These are phyloP conservation scores for Fusarium tricinctum DNA, from an alignment of 2,329 filamentous ascomycete genomes.

Conservation along the genomic window DNA sequence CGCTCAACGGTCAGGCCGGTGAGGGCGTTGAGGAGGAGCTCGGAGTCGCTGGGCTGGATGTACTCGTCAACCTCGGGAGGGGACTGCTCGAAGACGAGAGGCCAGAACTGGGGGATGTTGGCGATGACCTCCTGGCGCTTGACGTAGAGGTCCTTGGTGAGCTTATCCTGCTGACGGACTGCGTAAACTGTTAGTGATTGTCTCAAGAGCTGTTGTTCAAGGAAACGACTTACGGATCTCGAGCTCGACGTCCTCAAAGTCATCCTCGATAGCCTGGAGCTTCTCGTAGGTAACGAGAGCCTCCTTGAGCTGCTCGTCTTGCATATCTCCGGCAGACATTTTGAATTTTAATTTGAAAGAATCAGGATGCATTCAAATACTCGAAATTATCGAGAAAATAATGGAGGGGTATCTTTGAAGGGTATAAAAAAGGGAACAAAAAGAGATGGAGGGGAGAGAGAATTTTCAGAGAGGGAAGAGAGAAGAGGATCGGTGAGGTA, in stretches of 20 bases:
- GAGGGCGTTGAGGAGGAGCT: constrained; percentile 77
- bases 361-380: constrained; percentile 30
- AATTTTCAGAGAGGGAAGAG: background rate
- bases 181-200: constrained; percentile 40
- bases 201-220: background rate
- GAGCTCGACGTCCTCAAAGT: constrained; percentile 86
- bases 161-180: constrained; percentile 81
- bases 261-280: constrained; percentile 82
- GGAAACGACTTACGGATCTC: constrained; percentile 77
- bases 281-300: constrained; percentile 76
- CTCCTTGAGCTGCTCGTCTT: constrained; percentile 53
- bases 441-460: constrained; percentile 6
- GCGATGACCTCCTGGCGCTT: constrained; percentile 79
- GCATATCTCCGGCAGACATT: constrained; percentile 56
- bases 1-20: constrained; percentile 79
- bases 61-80: constrained; percentile 89
- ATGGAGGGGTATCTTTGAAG: constrained; percentile 29
- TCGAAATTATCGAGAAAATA: constrained; percentile 26
- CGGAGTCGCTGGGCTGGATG: constrained; percentile 84
- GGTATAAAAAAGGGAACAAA: background rate
- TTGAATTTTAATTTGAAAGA: constrained; percentile 37
- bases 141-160: constrained; percentile 79
- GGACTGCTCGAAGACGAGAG: constrained; percentile 90
- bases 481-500: constrained; percentile 18
- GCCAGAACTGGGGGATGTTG: constrained; percentile 91